These are phyloP conservation scores for Dalbergia cultrata DNA, from an alignment of 306 rosid species.

Conservation along the genomic window DNA sequence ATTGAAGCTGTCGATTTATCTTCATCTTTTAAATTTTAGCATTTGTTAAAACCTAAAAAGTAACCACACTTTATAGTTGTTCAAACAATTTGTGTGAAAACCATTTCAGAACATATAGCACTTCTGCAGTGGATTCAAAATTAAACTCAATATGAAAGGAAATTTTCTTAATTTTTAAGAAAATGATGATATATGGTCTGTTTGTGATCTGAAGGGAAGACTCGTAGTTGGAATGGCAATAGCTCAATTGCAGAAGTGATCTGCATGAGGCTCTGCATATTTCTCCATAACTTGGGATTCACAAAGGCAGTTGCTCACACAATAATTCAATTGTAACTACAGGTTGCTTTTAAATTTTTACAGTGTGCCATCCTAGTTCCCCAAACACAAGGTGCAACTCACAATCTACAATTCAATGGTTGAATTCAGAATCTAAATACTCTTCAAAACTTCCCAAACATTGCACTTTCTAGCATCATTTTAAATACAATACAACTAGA, in stretches of 20 bases:
- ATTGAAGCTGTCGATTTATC: no score
- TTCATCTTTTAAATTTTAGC: no score
- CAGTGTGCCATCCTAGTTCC: conserved; percentile 21
- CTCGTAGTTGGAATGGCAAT: background rate
- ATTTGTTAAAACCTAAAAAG: no score
- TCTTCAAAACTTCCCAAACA: conserved; percentile 8
- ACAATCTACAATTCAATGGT: conserved; percentile 18
- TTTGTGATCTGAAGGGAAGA: conserved; percentile 1
- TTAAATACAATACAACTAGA: background rate
- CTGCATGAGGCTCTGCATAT: background rate
- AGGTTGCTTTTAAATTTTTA: conserved; percentile 10
- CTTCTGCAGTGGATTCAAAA: no score
- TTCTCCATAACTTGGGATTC: conserved; percentile 10
- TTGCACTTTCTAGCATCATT: background rate
- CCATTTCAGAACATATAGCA: no score
- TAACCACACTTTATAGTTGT: no score
- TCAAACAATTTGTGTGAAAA: no score
- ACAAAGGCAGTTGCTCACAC: conserved; percentile 15
- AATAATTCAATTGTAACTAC: background rate
- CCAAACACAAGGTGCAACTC: conserved; percentile 14
- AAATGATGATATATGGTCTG: background rate
- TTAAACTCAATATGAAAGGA: background rate
- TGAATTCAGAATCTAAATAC: conserved; percentile 3
- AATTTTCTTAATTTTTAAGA: background rate
- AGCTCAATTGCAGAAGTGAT: conserved; percentile 19